A percentile compares a stretch with the other conserved stretches of the same genome.
Conservation (phyloP, 2,329 filamentous ascomycete species). For the Amesomyces nigricolor region DNA sequence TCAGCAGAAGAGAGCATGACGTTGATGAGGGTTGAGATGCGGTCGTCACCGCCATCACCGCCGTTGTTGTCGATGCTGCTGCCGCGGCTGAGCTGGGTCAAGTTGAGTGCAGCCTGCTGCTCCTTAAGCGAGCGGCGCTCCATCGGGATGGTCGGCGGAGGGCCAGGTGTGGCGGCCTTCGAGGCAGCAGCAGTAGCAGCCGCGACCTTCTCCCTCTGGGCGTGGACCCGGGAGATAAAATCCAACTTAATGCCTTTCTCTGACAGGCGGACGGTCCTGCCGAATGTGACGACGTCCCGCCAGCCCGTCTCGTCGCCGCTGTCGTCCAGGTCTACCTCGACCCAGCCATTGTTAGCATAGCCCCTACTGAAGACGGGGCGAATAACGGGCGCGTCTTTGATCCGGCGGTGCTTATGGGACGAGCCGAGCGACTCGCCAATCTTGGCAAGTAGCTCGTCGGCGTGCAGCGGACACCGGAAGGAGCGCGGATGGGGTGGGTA, state of each 20-base stretch:
- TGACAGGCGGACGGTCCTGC: conserved; percentile 59
- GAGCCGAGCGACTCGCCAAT: conserved; percentile 47
- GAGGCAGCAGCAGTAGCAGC: background rate
- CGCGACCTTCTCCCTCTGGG: conserved; percentile 26
- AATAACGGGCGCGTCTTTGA: conserved; percentile 50
- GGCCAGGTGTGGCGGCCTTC: background rate
- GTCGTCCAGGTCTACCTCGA: conserved; percentile 62
- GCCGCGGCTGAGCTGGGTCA: conserved; percentile 52
- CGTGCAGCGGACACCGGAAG: conserved; percentile 86
- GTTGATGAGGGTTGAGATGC: conserved; percentile 50
- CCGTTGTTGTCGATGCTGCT: conserved; percentile 16
- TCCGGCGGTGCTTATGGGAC: conserved; percentile 56
- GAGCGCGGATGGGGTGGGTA: conserved; percentile 69
- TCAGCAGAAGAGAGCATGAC: conserved; percentile 50
- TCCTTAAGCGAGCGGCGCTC: conserved; percentile 49
- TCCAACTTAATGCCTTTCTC: conserved; percentile 62
- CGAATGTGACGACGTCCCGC: conserved; percentile 55
- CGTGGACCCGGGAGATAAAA: conserved; percentile 57
- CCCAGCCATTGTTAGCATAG: conserved; percentile 62
- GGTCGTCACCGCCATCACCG: conserved; percentile 28
- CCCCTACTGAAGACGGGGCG: conserved; percentile 55
- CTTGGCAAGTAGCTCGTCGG: conserved; percentile 64
- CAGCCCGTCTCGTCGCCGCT: conserved; percentile 51
- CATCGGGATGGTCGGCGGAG: background rate
- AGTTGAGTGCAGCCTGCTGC: conserved; percentile 60